Percentiles rank a stretch among this genome's conserved stretches.
Evolutionary conservation across 1,139 yeast species (phyloP).

Genomic region (Pichia sp.): DNA sequence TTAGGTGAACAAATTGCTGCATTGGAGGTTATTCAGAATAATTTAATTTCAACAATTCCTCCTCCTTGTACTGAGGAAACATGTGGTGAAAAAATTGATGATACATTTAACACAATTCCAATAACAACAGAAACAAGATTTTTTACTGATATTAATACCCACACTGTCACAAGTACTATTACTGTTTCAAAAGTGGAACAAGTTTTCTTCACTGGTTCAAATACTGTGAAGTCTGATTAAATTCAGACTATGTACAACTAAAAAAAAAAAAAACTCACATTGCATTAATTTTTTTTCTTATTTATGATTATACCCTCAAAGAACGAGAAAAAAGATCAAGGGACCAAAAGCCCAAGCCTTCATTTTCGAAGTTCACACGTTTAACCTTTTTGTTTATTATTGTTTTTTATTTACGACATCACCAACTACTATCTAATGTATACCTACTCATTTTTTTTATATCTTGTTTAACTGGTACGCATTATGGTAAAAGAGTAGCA

Average conservation of each 20-base stretch:
- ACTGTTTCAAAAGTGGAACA: constrained; percentile 4
- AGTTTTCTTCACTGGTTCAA: constrained; percentile 6
- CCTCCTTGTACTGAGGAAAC: constrained; percentile 51
- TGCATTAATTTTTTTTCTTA: background rate
- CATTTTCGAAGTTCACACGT: background rate
- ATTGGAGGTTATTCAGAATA: constrained; percentile 65
- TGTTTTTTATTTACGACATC: background rate
- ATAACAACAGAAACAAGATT: constrained; percentile 10
- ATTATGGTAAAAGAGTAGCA: background rate
- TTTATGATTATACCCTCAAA: background rate
- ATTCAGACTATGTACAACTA: background rate
- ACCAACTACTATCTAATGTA: too few relatives aligned
- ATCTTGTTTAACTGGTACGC: background rate
- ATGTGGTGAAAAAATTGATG: constrained; percentile 58
- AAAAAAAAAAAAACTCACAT: background rate
- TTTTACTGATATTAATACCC: constrained; percentile 10
- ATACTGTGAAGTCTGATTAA: background rate
- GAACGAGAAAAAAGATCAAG: background rate
- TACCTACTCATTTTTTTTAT: background rate
- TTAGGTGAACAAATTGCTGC: constrained; percentile 93
- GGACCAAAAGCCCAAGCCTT: background rate
- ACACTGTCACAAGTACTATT: constrained; percentile 1
- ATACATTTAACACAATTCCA: constrained; percentile 37
- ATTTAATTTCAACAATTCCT: constrained; percentile 46
- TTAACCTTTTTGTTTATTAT: background rate